Conservation (phyloP, 208 protist genomes). For the Acanthamoeba sp. region DNA sequence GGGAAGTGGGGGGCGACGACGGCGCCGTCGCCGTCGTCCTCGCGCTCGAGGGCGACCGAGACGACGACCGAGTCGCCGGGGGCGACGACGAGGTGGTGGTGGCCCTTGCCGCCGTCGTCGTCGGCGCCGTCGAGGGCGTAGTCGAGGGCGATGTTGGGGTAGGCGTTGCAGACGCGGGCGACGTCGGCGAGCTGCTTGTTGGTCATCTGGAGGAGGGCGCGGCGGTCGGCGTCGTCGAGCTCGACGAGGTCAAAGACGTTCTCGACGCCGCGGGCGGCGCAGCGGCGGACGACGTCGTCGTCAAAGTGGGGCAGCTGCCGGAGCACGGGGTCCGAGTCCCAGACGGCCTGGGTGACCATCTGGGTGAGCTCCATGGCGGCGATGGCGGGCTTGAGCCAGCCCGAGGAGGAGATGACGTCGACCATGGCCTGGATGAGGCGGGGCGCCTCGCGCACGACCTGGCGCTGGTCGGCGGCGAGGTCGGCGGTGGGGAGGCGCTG, state of each 20-base stretch:
- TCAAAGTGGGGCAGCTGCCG: constrained; percentile 53
- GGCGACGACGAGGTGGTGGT: constrained; percentile 21
- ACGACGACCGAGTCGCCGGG: constrained; percentile 48
- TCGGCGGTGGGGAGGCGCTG: constrained; percentile 96
- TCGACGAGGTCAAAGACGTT: constrained; percentile 76
- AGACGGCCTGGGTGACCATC: constrained; percentile 95
- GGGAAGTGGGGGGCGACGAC: constrained; percentile 81
- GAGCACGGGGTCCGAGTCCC: constrained; percentile 79
- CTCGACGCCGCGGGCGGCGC: constrained; percentile 18
- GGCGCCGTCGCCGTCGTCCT: constrained; percentile 51
- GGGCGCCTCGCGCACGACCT: constrained; percentile 97
- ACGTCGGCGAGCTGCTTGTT: constrained; percentile 81
- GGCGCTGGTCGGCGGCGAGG: constrained; percentile 98
- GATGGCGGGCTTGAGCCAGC: constrained; percentile 93
- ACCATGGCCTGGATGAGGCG: constrained; percentile 95
- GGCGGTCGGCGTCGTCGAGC: not conserved
- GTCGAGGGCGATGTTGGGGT: constrained; percentile 91
- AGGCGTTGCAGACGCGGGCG: constrained; percentile 90
- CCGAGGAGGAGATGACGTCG: constrained; percentile 96
- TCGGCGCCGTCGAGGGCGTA: constrained; percentile 61
- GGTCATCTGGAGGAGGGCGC: not conserved
- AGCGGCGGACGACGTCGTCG: not conserved
- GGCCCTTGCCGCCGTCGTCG: not conserved
- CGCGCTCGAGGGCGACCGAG: constrained; percentile 42
- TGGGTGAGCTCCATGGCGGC: constrained; percentile 95